Conservation (phyloP, 2,329 filamentous ascomycete genomes). For the Ophiostoma ulmi region DNA sequence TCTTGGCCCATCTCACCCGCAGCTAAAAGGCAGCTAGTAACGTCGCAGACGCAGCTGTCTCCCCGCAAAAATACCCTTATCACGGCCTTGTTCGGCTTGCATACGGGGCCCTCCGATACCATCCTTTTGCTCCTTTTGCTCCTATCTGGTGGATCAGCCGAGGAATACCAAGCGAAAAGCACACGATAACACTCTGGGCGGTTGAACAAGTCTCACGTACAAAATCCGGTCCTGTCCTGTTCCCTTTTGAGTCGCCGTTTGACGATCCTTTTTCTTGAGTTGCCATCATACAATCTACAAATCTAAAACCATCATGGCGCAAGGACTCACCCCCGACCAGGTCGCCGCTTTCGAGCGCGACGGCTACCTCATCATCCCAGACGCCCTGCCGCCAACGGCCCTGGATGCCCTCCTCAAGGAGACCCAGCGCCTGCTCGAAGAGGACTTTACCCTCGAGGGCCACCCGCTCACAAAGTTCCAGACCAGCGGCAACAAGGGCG, state of each 20-base stretch:
- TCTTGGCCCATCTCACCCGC: constrained; percentile 8
- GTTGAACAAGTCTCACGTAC: background rate
- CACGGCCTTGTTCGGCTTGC: constrained; percentile 6
- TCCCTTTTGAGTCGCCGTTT: background rate
- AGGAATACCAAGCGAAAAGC: background rate
- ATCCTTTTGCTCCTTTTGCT: background rate
- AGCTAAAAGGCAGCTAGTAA: background rate
- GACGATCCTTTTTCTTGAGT: background rate
- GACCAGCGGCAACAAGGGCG: constrained; percentile 60
- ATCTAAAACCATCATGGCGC: background rate
- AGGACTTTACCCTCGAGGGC: constrained; percentile 65
- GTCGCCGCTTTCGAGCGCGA: constrained; percentile 68
- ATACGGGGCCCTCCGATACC: constrained; percentile 1
- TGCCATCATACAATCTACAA: background rate
- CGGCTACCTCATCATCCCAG: constrained; percentile 83
- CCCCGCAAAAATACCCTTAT: constrained; percentile 7
- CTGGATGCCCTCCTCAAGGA: constrained; percentile 66
- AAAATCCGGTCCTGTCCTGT: background rate
- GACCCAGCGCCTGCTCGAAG: constrained; percentile 66
- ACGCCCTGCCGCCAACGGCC: constrained; percentile 63
- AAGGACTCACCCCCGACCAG: constrained; percentile 66
- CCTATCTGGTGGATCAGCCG: background rate
- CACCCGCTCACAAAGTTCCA: constrained; percentile 94
- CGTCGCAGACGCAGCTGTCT: background rate
- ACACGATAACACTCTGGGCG: constrained; percentile 4